phyloP scores from a whole-genome alignment of 2,329 filamentous ascomycete genomes.

The Pseudogymnoascus sp. region DNA sequence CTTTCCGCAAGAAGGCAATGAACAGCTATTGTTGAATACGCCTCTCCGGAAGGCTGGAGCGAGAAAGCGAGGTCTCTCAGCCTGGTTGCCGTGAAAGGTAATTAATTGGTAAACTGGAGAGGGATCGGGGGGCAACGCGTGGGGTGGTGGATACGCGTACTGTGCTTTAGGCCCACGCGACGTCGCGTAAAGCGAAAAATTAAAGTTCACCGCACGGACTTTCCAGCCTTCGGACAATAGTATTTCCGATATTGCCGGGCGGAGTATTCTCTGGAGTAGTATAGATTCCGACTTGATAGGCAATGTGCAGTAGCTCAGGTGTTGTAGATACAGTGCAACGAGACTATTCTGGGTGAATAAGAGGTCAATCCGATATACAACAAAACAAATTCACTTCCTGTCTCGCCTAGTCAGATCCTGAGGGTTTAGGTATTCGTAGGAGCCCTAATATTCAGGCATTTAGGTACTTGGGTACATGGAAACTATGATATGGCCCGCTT shows the following conservation, averaged over 20 bases:
- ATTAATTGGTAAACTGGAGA: constrained; percentile 5
- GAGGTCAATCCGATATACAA: neutral
- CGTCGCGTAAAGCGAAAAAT: neutral
- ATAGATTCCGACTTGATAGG: neutral
- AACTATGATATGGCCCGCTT: constrained; percentile 5
- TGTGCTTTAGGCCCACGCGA: neutral
- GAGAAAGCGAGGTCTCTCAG: constrained; percentile 5
- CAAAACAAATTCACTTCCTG: neutral
- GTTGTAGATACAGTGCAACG: neutral
- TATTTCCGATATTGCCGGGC: neutral
- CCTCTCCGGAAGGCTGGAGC: neutral
- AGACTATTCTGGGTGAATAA: neutral
- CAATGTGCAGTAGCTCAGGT: neutral
- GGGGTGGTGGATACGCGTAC: constrained; percentile 5
- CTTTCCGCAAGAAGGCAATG: neutral
- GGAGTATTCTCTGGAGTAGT: neutral
- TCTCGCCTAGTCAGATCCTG: neutral
- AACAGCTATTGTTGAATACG: neutral
- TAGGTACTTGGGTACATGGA: neutral
- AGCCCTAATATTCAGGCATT: neutral
- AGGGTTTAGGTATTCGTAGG: neutral
- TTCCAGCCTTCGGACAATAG: neutral
- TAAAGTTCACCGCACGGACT: neutral
- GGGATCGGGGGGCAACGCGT: neutral
- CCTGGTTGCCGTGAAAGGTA: neutral